Base-by-base conservation (phyloP, 139 green algal species). In the Volvox reticuliferus region DNA sequence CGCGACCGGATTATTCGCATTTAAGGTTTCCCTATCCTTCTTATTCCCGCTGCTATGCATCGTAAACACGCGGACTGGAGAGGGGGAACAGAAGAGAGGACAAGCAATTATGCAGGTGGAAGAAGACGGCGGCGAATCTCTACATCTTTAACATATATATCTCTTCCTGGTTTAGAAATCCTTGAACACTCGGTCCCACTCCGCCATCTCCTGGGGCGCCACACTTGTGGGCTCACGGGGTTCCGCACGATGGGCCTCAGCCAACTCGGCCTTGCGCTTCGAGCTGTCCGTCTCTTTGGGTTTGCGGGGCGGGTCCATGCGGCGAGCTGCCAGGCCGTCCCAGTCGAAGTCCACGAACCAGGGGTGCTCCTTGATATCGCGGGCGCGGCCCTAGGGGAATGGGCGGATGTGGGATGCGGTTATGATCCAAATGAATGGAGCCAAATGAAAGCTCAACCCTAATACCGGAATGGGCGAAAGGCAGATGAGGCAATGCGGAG, bases 321-420 rank as follows among this genome's bases (percentile, higher is more conserved):
- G 96, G n/a, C 96, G 93, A 0, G 95, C 94, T 28, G 95, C 92
- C 82, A 99, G 94, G 24, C 93, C 93, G 0, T 97, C 94, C 98
- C 98, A 99, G 92, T 99, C 97, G 92, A 99, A 97, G 55, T 92
- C 94, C 68, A 32, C 93, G 93, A 99, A 99, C 98, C 98, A 99
- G 71, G 94, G 93, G 94, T 99, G 98, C 67, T 77, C 89, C 94
- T 99, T 99, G 91, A 99, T 96, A 89, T 99, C 98, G 0, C 69
- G 55, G 2, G 94, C 95, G 13, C 95, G 89, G 26, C 95, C 96
- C 78, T 89, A 17, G 79, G 28, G 24, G 37, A 20, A 79, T n/a
- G 32, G 22, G 18, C 30, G 2, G 67, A 28, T 26, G 9, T 5
- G 67, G 67, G 22, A 28, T 28, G 67, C 14, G 67, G 12, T 5